Conservation (phyloP, 164 flowering plant genomes). For the Liquidambar formosana region DNA sequence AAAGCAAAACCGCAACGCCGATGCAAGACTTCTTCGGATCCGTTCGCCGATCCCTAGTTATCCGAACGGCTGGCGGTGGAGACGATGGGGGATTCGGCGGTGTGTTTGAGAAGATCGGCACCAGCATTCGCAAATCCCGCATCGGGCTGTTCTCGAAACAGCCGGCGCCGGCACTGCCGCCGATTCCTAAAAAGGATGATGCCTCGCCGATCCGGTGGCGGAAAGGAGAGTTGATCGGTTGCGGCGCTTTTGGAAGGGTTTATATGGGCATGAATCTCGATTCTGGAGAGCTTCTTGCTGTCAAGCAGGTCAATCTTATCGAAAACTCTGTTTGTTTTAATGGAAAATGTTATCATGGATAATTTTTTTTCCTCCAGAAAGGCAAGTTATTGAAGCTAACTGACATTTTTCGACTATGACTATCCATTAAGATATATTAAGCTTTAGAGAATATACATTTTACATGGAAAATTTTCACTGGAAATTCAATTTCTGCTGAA, state of each 20-base stretch:
- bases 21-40: constrained; percentile 82
- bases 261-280: constrained; percentile 99
- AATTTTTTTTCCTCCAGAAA: no score
- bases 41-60: constrained; percentile 79
- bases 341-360: background rate
- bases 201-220: constrained; percentile 78
- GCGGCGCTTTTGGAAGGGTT: constrained; percentile 91
- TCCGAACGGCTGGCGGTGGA: constrained; percentile 38
- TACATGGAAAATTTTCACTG: no score
- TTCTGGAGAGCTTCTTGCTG: constrained; percentile 94
- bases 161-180: constrained; percentile 35
- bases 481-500: background rate
- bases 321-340: background rate
- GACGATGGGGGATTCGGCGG: constrained; percentile 47
- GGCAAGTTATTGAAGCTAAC: no score
- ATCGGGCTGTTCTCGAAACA: constrained; percentile 63
- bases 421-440: no score
- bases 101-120: constrained; percentile 66
- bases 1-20: background rate
- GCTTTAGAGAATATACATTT: no score
- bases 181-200: constrained; percentile 16
- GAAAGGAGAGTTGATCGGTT: constrained; percentile 90
- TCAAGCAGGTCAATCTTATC: constrained; percentile 66
- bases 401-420: no score
- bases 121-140: constrained; percentile 74